phyloP scores from a whole-genome alignment of 106 monocot species.

The Platanthera guangdongensis region DNA sequence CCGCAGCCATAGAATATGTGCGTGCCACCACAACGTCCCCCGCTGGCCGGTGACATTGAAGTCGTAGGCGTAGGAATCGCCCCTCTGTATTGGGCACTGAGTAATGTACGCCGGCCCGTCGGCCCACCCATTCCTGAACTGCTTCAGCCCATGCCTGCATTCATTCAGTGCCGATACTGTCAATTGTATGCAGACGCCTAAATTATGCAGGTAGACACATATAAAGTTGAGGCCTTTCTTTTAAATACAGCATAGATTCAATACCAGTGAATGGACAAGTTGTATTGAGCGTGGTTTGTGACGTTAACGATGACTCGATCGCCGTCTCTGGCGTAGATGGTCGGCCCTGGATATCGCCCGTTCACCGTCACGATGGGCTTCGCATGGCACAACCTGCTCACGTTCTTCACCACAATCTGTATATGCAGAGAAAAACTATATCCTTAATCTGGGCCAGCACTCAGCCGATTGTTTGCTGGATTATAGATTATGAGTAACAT shows the following conservation, averaged over 20 bases:
- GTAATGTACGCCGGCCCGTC: slow-evolving; percentile 46
- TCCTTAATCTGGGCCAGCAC: too few relatives aligned
- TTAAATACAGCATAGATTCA: background rate
- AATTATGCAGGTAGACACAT: too few relatives aligned
- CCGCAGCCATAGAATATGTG: slow-evolving; percentile 26
- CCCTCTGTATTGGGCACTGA: slow-evolving; percentile 30
- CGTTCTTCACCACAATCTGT: slow-evolving; percentile 21
- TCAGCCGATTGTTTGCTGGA: too few relatives aligned
- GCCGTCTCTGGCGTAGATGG: slow-evolving; percentile 18
- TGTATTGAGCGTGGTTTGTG: slow-evolving; percentile 25
- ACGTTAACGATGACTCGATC: slow-evolving; percentile 21
- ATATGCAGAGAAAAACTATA: background rate
- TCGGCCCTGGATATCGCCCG: slow-evolving; percentile 22
- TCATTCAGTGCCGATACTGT: background rate
- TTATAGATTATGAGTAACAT: too few relatives aligned
- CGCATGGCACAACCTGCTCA: slow-evolving; percentile 20
- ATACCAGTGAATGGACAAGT: slow-evolving; percentile 28
- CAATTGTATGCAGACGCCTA: too few relatives aligned
- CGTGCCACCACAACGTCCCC: slow-evolving; percentile 27
- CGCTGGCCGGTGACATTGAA: slow-evolving; percentile 26
- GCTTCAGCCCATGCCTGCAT: slow-evolving; percentile 35
- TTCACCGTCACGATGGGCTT: slow-evolving; percentile 22
- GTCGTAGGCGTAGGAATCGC: slow-evolving; percentile 13
- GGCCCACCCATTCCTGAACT: slow-evolving; percentile 31
- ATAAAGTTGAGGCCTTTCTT: too few relatives aligned